These are phyloP conservation scores for Pulicaria dysenterica DNA, from an alignment of 129 eudicot species.

Conservation along the genomic window DNA sequence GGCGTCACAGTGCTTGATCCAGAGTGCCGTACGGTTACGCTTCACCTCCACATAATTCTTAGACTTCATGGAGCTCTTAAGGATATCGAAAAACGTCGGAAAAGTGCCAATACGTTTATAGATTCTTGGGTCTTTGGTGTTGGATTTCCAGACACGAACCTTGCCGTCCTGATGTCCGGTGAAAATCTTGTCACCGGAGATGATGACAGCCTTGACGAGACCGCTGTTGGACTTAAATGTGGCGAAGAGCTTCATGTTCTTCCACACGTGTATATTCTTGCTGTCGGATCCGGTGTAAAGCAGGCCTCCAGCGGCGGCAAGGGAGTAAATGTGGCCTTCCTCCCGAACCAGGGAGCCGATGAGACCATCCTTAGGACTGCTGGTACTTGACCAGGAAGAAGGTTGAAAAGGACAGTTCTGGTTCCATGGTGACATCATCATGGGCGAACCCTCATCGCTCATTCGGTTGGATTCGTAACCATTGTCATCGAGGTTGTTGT, in stretches of 20 bases:
- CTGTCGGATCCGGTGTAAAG: slow-evolving; percentile 63
- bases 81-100: slow-evolving; percentile 48
- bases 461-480: slow-evolving; percentile 56
- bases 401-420: slow-evolving; percentile 42
- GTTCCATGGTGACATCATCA: slow-evolving; percentile 96
- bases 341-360: slow-evolving; percentile 50
- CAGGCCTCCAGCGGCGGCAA: slow-evolving; percentile 51
- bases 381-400: slow-evolving; percentile 42
- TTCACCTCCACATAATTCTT: slow-evolving; percentile 49
- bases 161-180: slow-evolving; percentile 64
- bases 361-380: slow-evolving; percentile 28
- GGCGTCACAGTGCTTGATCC: slow-evolving; percentile 67
- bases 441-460: slow-evolving; percentile 77
- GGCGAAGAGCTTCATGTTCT: slow-evolving; percentile 39
- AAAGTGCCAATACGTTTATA: slow-evolving; percentile 46
- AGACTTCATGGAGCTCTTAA: slow-evolving; percentile 51
- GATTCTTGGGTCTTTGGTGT: slow-evolving; percentile 36
- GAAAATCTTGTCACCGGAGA: slow-evolving; percentile 54
- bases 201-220: slow-evolving; percentile 48
- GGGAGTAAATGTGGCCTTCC: slow-evolving; percentile 57
- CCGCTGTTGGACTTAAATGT: slow-evolving; percentile 56
- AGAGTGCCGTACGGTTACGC: slow-evolving; percentile 38
- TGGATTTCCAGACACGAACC: slow-evolving; percentile 52
- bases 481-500: slow-evolving; percentile 50
- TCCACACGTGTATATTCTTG: slow-evolving; percentile 58